Evolutionary conservation across 176 grass and related monocot species (phyloP).

Genomic region (Tillandsia fasciculata): DNA sequence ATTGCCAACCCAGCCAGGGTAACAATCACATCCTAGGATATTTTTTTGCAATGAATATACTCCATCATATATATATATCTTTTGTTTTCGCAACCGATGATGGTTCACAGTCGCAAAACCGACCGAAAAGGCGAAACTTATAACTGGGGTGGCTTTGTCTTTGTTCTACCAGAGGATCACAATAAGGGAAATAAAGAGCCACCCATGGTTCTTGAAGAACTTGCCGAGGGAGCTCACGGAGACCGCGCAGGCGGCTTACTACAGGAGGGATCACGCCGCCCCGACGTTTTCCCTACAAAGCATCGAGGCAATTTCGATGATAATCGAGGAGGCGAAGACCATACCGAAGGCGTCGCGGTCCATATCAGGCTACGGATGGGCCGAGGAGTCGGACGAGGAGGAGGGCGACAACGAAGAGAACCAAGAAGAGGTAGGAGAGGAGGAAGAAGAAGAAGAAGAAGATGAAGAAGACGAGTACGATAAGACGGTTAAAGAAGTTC

Average conservation of each 20-base stretch:
- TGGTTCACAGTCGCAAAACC: not conserved
- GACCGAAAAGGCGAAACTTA: constrained; percentile 4
- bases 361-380: constrained; percentile 39
- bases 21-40: constrained; percentile 13
- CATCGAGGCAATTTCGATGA: constrained; percentile 69
- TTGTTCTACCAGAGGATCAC: constrained; percentile 66
- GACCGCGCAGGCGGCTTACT: constrained; percentile 58
- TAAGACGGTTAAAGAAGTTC: constrained; percentile 67
- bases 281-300: constrained; percentile 71
- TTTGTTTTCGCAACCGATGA: not conserved
- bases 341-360: constrained; percentile 41
- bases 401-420: constrained; percentile 30
- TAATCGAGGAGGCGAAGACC: constrained; percentile 70
- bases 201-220: constrained; percentile 97
- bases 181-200: constrained; percentile 89
- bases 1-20: constrained; percentile 58
- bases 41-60: not conserved
- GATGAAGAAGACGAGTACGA: constrained; percentile 73
- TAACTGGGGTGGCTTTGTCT: constrained; percentile 2
- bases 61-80: not conserved
- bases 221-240: constrained; percentile 83
- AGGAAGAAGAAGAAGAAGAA: constrained; percentile 23
- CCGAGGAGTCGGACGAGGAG: constrained; percentile 51
- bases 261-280: constrained; percentile 59
- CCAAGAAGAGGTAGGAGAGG: not conserved